These are phyloP conservation scores for Urochloa ruziziensis DNA, from an alignment of 176 grass and related monocot species.

Conservation along the genomic window DNA sequence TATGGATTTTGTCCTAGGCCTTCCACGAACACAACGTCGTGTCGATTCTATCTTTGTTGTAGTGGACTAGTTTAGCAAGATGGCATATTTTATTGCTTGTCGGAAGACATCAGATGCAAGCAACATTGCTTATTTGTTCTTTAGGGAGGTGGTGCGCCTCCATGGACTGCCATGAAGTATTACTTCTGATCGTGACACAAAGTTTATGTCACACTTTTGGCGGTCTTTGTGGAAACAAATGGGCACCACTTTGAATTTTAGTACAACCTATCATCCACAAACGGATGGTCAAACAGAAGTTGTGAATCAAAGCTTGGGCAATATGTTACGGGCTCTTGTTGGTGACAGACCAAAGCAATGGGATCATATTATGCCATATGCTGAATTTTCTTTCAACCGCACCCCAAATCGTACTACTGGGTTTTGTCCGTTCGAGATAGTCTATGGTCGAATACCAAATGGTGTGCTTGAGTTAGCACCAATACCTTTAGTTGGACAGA, in stretches of 20 bases:
- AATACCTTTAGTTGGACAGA: background rate
- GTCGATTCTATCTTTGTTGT: background rate
- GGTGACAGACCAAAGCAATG: constrained; percentile 13
- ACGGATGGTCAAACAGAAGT: background rate
- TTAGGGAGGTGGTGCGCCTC: background rate
- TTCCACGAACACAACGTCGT: background rate
- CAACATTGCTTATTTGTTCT: background rate
- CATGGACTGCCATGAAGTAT: background rate
- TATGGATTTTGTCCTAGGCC: background rate
- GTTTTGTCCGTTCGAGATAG: background rate
- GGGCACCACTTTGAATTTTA: background rate
- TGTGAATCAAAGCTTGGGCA: background rate
- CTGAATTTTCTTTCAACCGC: background rate
- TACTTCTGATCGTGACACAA: background rate
- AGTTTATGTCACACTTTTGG: no score
- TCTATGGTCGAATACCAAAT: background rate
- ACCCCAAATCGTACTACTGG: background rate
- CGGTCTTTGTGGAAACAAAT: background rate
- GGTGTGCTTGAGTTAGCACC: background rate
- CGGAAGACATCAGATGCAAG: background rate
- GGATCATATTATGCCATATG: background rate
- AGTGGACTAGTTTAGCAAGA: background rate
- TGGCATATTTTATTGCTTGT: constrained; percentile 1
- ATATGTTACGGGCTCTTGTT: no score
- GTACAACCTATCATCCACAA: background rate